A percentile compares a stretch with the other conserved stretches of the same genome.
phyloP scores from a whole-genome alignment of 1,139 yeast genomes.

The Komagataea norvegica region DNA sequence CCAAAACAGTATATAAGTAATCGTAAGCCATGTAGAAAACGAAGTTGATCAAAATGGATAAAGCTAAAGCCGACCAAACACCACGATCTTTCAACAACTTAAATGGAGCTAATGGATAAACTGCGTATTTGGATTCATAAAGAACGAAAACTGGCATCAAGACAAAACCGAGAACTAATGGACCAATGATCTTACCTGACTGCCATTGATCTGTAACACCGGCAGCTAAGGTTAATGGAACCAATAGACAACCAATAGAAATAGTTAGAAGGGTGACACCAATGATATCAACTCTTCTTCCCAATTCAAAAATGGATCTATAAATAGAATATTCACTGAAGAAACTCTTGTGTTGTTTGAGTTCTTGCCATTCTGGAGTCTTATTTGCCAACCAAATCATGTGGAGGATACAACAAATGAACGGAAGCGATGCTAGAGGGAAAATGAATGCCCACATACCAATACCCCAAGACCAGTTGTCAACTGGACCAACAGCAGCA shows the following conservation, averaged over 20 bases:
- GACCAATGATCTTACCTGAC: slow-evolving; percentile 54
- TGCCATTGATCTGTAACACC: slow-evolving; percentile 49
- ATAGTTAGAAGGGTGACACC: slow-evolving; percentile 49
- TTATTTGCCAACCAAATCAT: slow-evolving; percentile 52
- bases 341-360: slow-evolving; percentile 27
- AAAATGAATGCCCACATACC: slow-evolving; percentile 79
- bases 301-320: slow-evolving; percentile 22
- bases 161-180: slow-evolving; percentile 58
- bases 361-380: slow-evolving; percentile 42
- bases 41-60: slow-evolving; percentile 40
- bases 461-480: slow-evolving; percentile 65
- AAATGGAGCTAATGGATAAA: slow-evolving; percentile 56
- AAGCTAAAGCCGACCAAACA: slow-evolving; percentile 55
- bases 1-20: slow-evolving; percentile 57
- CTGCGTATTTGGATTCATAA: slow-evolving; percentile 53
- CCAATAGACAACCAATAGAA: slow-evolving; percentile 48
- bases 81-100: slow-evolving; percentile 59
- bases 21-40: slow-evolving; percentile 68
- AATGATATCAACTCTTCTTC: slow-evolving; percentile 50
- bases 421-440: slow-evolving; percentile 60
- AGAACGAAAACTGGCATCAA: slow-evolving; percentile 47
- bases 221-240: slow-evolving; percentile 56
- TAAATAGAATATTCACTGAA: slow-evolving; percentile 27
- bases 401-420: slow-evolving; percentile 48
- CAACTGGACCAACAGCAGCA: slow-evolving; percentile 32